Base-by-base conservation (phyloP, 1,284 basidiomycete genomes). In the Trichosporon inkin region DNA sequence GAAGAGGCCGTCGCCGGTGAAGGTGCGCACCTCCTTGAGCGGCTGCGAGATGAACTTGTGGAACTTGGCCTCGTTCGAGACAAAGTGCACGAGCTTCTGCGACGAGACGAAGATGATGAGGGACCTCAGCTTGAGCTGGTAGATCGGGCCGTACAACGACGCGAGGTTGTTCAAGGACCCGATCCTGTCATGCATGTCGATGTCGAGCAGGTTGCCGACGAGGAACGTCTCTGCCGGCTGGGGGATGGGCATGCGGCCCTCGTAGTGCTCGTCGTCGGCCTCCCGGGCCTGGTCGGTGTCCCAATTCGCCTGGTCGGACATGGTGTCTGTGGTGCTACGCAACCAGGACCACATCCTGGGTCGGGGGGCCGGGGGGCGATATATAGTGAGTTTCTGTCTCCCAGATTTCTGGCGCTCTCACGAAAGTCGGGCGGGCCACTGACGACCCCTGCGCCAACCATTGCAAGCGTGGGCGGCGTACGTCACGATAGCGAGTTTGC, bases 31-130 rank as follows among this genome's bases (percentile, higher is more conserved):
- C 61, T 83, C 65, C 11, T 62, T 35, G 0, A 84, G 69, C 1
- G 76, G 67, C 6, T 74, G 74, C 6, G 52, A 59, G 16, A 82
- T 69, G 22, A 64, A 65, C 68, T 84, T 84, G 40, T 76, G 69
- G 70, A 83, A 84, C 32, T 78, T 72, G 32, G 73, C 76, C 47
- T 84, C 82, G 63, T 84, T 78, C 41, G 76, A 80, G 6, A 81
- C 68, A 67, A 83, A 80, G 64, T 81, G 78, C 10, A 76, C 72
- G 17, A 84, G 71, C n/a, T 73, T 74, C 38, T 80, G 77, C 13
- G 76, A 75, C 58, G 74, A 79, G 10, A 81, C 68, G 20, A 79
- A 67, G 13, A 79, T 62, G 10, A 76, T 55, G 10, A 53, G 20
- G 7, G 41, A 17, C 8, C 10, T 19, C 19, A 64, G 52, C 24